Evolutionary conservation across 2,329 filamentous ascomycete species (phyloP).

Genomic region (Talaromyces sp.): DNA sequence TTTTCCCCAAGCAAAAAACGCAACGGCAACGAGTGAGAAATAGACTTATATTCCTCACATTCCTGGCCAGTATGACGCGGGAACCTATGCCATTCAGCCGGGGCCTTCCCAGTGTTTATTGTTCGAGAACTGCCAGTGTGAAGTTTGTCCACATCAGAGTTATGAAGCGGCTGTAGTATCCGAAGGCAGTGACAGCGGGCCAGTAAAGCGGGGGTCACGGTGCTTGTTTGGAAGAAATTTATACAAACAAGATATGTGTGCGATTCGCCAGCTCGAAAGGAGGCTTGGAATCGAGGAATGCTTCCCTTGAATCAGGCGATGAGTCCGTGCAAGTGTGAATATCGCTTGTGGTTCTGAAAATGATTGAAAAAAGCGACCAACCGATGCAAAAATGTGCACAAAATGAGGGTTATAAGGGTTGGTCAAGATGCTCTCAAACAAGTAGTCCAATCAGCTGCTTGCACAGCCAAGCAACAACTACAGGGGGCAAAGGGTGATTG

Average conservation of each 20-base stretch:
- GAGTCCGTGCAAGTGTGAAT: not conserved
- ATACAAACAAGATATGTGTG: not conserved
- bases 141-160: not conserved
- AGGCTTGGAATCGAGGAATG: not conserved
- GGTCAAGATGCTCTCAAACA: constrained; percentile 2
- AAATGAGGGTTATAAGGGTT: constrained; percentile 6
- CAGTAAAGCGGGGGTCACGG: constrained; percentile 8
- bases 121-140: not conserved
- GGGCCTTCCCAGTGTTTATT: not conserved
- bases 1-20: not conserved
- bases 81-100: not conserved
- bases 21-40: not conserved
- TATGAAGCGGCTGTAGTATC: constrained; percentile 6
- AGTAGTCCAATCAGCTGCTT: constrained; percentile 9
- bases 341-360: not conserved
- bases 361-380: not conserved
- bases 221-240: not conserved
- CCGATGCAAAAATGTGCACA: not conserved
- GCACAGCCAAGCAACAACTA: constrained; percentile 8
- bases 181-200: constrained; percentile 3
- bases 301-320: not conserved
- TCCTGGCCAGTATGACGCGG: not conserved
- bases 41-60: not conserved
- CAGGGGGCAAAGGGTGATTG: not conserved
- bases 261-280: not conserved